Percentiles rank a stretch among this genome's conserved stretches.
These are phyloP conservation scores for Cordyceps militaris DNA, from an alignment of 2,329 filamentous ascomycete genomes.

Conservation along the genomic window DNA sequence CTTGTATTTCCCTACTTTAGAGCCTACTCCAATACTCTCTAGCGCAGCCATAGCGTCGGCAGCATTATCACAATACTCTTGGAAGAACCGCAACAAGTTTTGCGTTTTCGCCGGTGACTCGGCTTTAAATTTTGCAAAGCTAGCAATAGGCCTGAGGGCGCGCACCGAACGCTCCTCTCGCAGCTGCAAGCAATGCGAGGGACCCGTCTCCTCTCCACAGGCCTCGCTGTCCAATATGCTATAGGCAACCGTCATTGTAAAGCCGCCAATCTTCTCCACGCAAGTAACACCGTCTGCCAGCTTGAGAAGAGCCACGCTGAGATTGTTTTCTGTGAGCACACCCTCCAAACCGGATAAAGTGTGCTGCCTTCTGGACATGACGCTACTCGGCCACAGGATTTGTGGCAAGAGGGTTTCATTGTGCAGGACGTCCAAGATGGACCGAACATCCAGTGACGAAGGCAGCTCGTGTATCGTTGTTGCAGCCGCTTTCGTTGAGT, in stretches of 20 bases:
- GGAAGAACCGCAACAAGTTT: background rate
- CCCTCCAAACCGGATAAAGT: background rate
- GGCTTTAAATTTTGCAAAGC: background rate
- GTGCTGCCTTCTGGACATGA: background rate
- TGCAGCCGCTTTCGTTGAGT: background rate
- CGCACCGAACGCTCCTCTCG: background rate
- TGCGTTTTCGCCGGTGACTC: conserved; percentile 1
- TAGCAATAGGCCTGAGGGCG: background rate
- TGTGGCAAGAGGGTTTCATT: background rate
- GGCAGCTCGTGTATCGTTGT: background rate
- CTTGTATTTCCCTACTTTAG: background rate
- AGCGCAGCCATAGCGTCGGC: background rate
- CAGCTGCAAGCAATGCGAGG: background rate
- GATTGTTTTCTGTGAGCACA: background rate
- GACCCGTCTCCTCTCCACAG: no score
- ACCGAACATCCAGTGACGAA: background rate
- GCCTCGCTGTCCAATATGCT: background rate
- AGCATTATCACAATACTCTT: background rate
- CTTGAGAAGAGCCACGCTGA: background rate
- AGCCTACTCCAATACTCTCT: background rate
- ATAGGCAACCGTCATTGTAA: conserved; percentile 4
- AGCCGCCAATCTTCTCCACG: background rate
- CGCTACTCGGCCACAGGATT: background rate
- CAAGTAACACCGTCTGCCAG: background rate
- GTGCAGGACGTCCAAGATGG: background rate